Conservation (phyloP, 495 filamentous ascomycete genomes). For the Terfezia boudieri region DNA sequence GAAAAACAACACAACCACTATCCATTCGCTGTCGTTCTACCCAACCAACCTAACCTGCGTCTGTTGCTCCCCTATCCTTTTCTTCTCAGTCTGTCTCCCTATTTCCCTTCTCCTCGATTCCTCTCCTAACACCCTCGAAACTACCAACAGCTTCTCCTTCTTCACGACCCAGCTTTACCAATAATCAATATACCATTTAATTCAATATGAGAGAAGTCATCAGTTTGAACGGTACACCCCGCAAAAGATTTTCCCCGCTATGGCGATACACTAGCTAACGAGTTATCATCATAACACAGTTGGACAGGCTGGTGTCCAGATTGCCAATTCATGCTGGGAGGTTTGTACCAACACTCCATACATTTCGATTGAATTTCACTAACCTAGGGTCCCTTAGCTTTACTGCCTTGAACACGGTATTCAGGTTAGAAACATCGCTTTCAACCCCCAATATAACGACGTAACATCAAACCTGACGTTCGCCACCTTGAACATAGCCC, state of each 20-base stretch:
- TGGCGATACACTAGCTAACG: neutral
- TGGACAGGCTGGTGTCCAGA: conserved; percentile 99
- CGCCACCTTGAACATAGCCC: conserved; percentile 35
- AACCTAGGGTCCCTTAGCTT: conserved; percentile 35
- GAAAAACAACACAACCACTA: neutral
- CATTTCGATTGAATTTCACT: neutral
- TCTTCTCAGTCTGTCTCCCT: conserved; percentile 7
- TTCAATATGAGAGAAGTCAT: conserved; percentile 89
- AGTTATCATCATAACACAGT: conserved; percentile 35
- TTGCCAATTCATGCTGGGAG: conserved; percentile 99
- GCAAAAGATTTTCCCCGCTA: conserved; percentile 4
- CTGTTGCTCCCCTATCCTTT: conserved; percentile 13
- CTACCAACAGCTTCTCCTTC: conserved; percentile 12
- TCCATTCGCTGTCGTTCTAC: neutral
- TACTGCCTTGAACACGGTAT: conserved; percentile 99
- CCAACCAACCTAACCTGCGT: conserved; percentile 17
- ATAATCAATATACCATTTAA: conserved; percentile 14
- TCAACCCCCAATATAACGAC: neutral
- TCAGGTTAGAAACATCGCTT: conserved; percentile 42
- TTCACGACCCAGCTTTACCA: conserved; percentile 5
- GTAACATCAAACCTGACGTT: conserved; percentile 2
- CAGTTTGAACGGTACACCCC: conserved; percentile 81
- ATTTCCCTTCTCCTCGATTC: conserved; percentile 15
- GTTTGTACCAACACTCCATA: conserved; percentile 30
- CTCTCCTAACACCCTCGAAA: conserved; percentile 15